These are phyloP conservation scores for Talaromyces sp. DNA, from an alignment of 2,329 filamentous ascomycete species.

Conservation along the genomic window DNA sequence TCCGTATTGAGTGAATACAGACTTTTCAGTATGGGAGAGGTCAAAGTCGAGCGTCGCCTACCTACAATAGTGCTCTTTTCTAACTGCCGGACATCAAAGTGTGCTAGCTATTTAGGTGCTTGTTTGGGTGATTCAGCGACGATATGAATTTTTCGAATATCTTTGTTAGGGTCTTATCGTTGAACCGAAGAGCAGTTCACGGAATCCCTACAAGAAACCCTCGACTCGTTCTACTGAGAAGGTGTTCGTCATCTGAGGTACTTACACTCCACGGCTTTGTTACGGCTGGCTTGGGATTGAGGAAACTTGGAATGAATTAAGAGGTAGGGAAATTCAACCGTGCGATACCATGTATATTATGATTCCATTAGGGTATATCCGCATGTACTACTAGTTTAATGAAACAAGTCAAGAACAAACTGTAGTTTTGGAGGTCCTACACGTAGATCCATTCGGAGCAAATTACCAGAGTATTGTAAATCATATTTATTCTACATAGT, in stretches of 20 bases:
- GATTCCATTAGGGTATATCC: not conserved
- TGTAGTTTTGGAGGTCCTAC: not conserved
- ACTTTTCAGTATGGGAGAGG: not conserved
- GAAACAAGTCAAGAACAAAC: not conserved
- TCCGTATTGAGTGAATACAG: slow-evolving; percentile 29
- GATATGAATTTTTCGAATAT: not conserved
- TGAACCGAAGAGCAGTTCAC: not conserved
- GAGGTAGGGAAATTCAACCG: too few relatives aligned
- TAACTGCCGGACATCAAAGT: not conserved
- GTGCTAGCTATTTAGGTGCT: not conserved
- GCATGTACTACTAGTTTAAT: not conserved
- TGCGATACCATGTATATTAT: not conserved
- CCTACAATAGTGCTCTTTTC: not conserved
- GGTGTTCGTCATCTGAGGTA: not conserved
- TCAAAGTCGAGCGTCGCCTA: not conserved
- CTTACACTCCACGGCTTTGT: not conserved
- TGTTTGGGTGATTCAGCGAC: not conserved
- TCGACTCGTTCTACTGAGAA: not conserved
- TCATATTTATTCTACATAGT: too few relatives aligned
- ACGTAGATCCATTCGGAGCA: not conserved
- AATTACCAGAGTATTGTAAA: not conserved
- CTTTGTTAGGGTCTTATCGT: not conserved
- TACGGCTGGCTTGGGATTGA: not conserved
- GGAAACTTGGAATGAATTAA: not conserved
- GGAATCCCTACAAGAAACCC: not conserved